phyloP scores from a whole-genome alignment of 2,329 filamentous ascomycete genomes.

The Aspergillus ibericus region DNA sequence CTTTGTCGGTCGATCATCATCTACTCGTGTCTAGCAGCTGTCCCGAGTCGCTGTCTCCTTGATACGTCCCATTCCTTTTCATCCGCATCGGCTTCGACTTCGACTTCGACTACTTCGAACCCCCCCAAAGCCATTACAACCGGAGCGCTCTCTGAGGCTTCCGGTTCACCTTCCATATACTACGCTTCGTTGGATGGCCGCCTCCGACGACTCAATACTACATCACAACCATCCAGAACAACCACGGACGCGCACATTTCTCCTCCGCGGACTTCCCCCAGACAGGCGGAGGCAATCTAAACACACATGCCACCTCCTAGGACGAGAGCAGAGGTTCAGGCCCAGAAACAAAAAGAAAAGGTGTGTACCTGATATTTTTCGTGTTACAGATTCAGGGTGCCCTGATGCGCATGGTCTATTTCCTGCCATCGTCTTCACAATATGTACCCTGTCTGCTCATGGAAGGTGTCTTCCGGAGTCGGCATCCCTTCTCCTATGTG shows the following conservation, averaged over 20 bases:
- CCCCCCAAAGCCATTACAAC: conserved; percentile 6
- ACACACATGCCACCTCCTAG: conserved; percentile 48
- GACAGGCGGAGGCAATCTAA: conserved; percentile 30
- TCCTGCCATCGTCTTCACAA: not conserved
- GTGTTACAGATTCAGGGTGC: not conserved
- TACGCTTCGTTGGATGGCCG: conserved; percentile 24
- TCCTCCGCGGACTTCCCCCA: conserved; percentile 24
- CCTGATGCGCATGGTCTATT: not conserved
- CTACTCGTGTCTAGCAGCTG: conserved; percentile 5
- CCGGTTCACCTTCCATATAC: not conserved
- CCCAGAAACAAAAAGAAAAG: conserved; percentile 61
- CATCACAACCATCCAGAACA: conserved; percentile 11
- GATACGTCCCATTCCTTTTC: conserved; percentile 8
- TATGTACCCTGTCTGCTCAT: not conserved
- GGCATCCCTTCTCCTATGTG: not conserved
- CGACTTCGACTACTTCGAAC: too few relatives aligned
- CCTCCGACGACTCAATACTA: conserved; percentile 6
- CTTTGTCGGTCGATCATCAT: not conserved
- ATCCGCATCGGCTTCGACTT: conserved; percentile 14
- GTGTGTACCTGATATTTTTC: conserved; percentile 33
- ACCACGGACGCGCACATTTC: conserved; percentile 19
- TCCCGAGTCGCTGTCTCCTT: conserved; percentile 1
- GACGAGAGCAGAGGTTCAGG: conserved; percentile 54
- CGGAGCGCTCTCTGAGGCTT: not conserved
- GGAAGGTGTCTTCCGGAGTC: not conserved